Percentiles rank a stretch among this genome's conserved stretches.
Evolutionary conservation across 169 alveolate species (phyloP).

Genomic region (Plasmodium cynomolgi): DNA sequence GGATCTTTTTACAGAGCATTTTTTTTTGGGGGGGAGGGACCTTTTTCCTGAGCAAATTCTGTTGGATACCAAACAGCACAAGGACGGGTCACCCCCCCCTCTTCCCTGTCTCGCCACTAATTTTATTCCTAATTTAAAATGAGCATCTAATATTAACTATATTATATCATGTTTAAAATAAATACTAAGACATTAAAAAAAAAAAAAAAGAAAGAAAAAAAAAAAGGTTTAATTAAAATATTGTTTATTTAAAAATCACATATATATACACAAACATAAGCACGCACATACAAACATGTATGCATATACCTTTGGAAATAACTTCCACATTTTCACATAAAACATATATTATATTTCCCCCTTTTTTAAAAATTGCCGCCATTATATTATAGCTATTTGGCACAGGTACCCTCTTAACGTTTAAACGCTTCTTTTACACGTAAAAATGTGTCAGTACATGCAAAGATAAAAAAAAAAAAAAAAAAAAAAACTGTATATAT

Average conservation of each 20-base stretch:
- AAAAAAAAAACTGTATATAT: background rate
- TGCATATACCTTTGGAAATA: background rate
- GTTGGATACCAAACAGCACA: background rate
- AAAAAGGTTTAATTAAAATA: constrained; percentile 1
- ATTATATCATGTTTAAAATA: background rate
- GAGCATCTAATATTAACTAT: background rate
- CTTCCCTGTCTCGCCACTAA: background rate
- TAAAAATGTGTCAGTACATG: background rate
- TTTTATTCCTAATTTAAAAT: background rate
- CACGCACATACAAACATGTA: background rate
- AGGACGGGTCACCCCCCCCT: background rate
- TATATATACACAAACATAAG: background rate
- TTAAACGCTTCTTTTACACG: background rate
- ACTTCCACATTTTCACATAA: constrained; percentile 25
- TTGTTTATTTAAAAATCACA: background rate
- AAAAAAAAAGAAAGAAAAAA: too few relatives aligned
- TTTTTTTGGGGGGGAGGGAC: background rate
- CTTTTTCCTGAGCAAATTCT: background rate
- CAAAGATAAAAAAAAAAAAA: background rate
- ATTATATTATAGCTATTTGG: background rate
- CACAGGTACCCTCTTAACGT: background rate
- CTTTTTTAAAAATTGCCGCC: constrained; percentile 5
- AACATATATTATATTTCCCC: constrained; percentile 3
- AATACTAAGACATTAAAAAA: background rate
- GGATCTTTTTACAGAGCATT: background rate